These are phyloP conservation scores for Coccomyxa sp. DNA, from an alignment of 139 green algal species.

Conservation along the genomic window DNA sequence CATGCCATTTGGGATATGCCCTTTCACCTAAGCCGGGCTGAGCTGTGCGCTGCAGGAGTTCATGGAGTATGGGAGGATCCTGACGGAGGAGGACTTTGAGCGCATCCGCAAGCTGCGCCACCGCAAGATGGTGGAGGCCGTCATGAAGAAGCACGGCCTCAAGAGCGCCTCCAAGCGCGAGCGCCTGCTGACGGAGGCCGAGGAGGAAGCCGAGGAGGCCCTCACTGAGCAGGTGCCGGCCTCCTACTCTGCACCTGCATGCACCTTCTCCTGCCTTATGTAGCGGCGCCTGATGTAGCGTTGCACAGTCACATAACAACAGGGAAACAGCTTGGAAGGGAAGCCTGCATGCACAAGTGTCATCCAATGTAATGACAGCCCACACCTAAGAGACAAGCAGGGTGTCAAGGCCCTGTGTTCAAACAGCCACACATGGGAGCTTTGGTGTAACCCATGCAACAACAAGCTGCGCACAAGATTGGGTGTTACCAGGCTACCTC, in stretches of 20 bases:
- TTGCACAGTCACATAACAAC: too few relatives aligned
- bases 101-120: constrained; percentile 53
- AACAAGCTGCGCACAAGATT: not conserved
- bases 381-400: not conserved
- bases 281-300: too few relatives aligned
- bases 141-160: constrained; percentile 82
- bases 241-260: not conserved
- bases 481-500: not conserved
- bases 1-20: too few relatives aligned
- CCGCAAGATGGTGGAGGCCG: constrained; percentile 52
- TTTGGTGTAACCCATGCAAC: constrained; percentile 6
- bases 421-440: not conserved
- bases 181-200: constrained; percentile 43
- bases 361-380: not conserved
- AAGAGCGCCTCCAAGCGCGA: constrained; percentile 52
- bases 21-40: too few relatives aligned
- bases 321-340: too few relatives aligned
- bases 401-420: constrained; percentile 1
- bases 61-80: constrained; percentile 70
- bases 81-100: constrained; percentile 84
- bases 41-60: constrained; percentile 21
- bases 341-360: too few relatives aligned
- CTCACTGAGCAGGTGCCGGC: constrained; percentile 38
- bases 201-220: constrained; percentile 75
- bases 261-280: not conserved